Evolutionary conservation across 1,139 yeast genomes (phyloP), one percentile per base, ranked within the genome.

Genomic region (Dujonia santamariae): DNA sequence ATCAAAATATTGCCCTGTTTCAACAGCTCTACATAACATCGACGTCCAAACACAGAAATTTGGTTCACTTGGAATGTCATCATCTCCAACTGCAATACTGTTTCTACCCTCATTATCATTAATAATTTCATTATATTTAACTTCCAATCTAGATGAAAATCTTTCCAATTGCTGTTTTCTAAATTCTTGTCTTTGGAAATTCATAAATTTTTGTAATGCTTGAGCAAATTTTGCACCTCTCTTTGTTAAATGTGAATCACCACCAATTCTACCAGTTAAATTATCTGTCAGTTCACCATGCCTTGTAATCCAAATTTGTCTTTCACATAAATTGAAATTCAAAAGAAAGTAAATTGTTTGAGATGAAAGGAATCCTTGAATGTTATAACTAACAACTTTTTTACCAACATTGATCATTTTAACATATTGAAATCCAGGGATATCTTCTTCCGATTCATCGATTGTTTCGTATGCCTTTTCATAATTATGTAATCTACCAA

Each of bases 321-420:
- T 75, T 54, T 87, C 95, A 39, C 86, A 78, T 28, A 92, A 68
- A 53, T 92, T 92, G 72, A 92, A 90, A 56, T 92, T 92, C 44
- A 92, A 69, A 45, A 92, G 63, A 62, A 88, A 92, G 54, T 86
- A 90, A 29, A 90, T 86, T 2, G 96, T 85, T 54, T 92, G 97
- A 1, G 97, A 92, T 0, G 97, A 90, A 37, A 92, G 65, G 51
- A 87, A 92, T 0, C 97, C 97, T 50, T 85, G 87, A 38, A 90
- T 85, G 53, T 88, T 87, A 55, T 82, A 88, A 34, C 96, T 85
- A 29, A 88, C 95, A 28, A 90, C 88, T 55, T 92, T 92, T 48
- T 86, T 81, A 4, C 97, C 97, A 7, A 90, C 97, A 56, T 92
- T 92, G 40, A 92, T 87, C 94, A 92, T 88, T 60, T 92, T 88